Evolutionary conservation across 129 eudicot genomes (phyloP).

Genomic region (Flaveria robusta): DNA sequence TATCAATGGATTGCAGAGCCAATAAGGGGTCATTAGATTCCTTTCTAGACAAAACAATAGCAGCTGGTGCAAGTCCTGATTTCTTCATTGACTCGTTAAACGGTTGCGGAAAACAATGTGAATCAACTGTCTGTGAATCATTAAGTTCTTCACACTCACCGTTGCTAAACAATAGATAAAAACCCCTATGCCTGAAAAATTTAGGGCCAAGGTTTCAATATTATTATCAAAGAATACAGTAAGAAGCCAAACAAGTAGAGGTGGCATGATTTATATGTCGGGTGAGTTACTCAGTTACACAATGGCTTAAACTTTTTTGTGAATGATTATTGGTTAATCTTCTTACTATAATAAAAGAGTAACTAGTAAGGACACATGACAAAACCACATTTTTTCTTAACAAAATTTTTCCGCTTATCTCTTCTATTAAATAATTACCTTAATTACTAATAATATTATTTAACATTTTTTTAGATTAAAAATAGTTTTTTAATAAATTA

Average conservation of each 20-base stretch:
- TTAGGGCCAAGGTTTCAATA: neutral
- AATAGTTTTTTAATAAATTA: too few species aligned
- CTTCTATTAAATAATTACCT: too few species aligned
- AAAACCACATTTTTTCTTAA: too few species aligned
- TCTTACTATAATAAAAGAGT: too few species aligned
- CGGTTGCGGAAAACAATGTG: constrained; percentile 90
- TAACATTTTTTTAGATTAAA: too few species aligned
- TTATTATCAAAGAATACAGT: neutral
- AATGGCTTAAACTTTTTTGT: too few species aligned
- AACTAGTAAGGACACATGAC: too few species aligned
- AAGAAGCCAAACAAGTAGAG: neutral
- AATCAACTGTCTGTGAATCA: constrained; percentile 77
- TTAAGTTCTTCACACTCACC: constrained; percentile 93
- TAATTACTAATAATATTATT: too few species aligned
- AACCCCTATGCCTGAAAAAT: constrained; percentile 78
- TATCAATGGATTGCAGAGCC: constrained; percentile 50
- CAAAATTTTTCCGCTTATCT: too few species aligned
- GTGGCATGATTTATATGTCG: neutral
- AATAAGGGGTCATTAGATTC: constrained; percentile 61
- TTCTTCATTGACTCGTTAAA: constrained; percentile 57
- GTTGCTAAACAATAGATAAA: constrained; percentile 62
- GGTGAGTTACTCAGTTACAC: neutral
- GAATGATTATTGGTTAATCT: neutral
- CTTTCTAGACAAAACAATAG: constrained; percentile 71
- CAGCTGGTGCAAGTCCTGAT: constrained; percentile 92